Evolutionary conservation across 2,329 filamentous ascomycete species (phyloP).

Genomic region (Botryotinia convoluta): DNA sequence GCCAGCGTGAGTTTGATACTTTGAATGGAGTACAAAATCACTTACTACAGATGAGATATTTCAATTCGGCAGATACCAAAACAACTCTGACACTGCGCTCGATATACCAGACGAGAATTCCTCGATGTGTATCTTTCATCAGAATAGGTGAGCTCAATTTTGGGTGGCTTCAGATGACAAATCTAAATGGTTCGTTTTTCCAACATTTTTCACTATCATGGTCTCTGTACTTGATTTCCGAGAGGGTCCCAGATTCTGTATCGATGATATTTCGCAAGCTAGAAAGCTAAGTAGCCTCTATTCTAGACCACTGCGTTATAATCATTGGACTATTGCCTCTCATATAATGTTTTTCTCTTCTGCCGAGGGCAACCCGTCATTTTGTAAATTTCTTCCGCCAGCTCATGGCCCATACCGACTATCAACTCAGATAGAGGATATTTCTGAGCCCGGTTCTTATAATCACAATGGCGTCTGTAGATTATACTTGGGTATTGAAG

Average conservation of each 20-base stretch:
- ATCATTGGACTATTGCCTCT: neutral
- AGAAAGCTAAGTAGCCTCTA: neutral
- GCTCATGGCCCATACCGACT: neutral
- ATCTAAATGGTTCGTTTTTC: fast-evolving
- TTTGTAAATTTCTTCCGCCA: neutral
- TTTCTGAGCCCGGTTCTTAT: neutral
- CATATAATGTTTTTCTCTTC: neutral
- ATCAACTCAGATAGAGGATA: neutral
- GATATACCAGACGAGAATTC: neutral
- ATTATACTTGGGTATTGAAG: conserved; percentile 35
- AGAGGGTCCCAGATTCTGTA: neutral
- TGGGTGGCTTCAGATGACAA: neutral
- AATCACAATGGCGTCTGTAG: conserved; percentile 39
- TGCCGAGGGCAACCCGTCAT: neutral
- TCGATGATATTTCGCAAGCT: neutral
- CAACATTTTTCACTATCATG: neutral
- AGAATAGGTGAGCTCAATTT: neutral
- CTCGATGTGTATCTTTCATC: neutral
- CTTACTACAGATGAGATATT: neutral
- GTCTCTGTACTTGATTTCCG: neutral
- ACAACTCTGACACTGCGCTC: neutral
- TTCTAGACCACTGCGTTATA: neutral
- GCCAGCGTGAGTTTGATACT: neutral
- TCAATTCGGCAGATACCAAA: neutral
- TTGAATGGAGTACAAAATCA: neutral